Base-by-base conservation (phyloP, 257 asterid genomes). In the Penstemon davidsonii region DNA sequence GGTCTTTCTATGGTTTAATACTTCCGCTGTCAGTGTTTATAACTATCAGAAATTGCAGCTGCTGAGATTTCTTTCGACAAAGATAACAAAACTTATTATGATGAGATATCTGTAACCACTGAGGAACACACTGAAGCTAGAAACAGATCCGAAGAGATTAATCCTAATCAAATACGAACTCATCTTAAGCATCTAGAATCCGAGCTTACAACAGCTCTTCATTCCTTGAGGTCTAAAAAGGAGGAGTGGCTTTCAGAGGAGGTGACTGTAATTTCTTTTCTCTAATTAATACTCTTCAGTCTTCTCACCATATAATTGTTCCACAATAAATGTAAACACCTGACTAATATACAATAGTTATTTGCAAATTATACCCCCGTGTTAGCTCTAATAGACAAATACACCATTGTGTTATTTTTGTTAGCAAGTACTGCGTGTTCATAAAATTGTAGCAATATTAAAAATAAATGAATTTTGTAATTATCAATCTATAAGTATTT, bases 181-280 rank as follows among this genome's bases (percentile, higher is more conserved):
- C 92, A 82, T 67, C 90, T 94, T 75, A 83, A 70, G 64, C 68
- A 76, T 76, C 84, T 94, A 47, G 87, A 91, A 69, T 59, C 67
- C 49, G 98, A 91, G 85, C 96, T 94, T 46, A 72, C 76, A 38
- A 71, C 93, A 44, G 80, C 90, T 10, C 90, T 94, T 73, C 66
- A 7, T 54, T 75, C 82, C 41, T 53, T 94, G 80, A 82, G 91
- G 77, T 81, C 88, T 60, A 81, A 72, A 77, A 78, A 71, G 69
- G 81, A 66, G 52, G 84, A 84, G 65, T 15, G 18, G 55, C 61
- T 51, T 45, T 44, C 75, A 47, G 75, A 80, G 49, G 84, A 87
- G 92, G 99, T 90, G 67, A 53, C 49, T 51, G 53, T 72, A n/a
- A 42, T 62, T 43, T 59, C 1, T 6, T 50, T 13, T 80, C 45